Conservation (phyloP, 176 grass and related monocot species). For the Thalia dealbata region DNA sequence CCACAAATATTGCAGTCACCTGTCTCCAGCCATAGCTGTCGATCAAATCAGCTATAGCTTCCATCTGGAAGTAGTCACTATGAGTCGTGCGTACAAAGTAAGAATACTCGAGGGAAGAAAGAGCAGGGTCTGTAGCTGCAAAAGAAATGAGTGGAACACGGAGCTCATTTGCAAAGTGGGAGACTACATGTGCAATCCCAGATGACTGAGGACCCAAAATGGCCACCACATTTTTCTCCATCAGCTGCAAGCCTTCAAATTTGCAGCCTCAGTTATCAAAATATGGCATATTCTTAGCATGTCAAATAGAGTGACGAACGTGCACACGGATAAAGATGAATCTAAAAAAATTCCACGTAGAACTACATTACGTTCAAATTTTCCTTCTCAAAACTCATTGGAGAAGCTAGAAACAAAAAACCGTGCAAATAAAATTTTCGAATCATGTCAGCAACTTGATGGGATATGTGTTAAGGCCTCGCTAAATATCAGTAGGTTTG, state of each 20-base stretch:
- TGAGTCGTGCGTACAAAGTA: constrained; percentile 54
- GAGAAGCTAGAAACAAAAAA: not conserved
- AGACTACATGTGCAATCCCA: constrained; percentile 59
- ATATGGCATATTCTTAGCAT: not conserved
- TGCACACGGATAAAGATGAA: not conserved
- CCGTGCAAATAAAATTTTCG: not conserved
- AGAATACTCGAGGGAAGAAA: constrained; percentile 58
- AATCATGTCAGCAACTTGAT: not conserved
- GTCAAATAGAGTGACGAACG: not conserved
- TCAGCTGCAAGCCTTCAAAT: constrained; percentile 50
- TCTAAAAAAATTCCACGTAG: not conserved
- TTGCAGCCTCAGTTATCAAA: not conserved
- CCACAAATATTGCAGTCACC: constrained; percentile 53
- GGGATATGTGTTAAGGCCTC: no score
- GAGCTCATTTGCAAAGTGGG: constrained; percentile 52
- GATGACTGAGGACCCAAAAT: constrained; percentile 70
- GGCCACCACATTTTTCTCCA: constrained; percentile 44
- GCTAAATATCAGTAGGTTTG: no score
- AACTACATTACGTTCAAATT: not conserved
- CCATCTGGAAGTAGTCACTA: constrained; percentile 76
- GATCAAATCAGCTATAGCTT: constrained; percentile 46
- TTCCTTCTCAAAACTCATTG: not conserved
- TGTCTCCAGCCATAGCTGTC: constrained; percentile 53
- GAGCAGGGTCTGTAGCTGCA: constrained; percentile 53
- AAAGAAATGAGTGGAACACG: constrained; percentile 65